Evolutionary conservation across 2,329 filamentous ascomycete species (phyloP).

Genomic region (Cytospora chrysosperma): DNA sequence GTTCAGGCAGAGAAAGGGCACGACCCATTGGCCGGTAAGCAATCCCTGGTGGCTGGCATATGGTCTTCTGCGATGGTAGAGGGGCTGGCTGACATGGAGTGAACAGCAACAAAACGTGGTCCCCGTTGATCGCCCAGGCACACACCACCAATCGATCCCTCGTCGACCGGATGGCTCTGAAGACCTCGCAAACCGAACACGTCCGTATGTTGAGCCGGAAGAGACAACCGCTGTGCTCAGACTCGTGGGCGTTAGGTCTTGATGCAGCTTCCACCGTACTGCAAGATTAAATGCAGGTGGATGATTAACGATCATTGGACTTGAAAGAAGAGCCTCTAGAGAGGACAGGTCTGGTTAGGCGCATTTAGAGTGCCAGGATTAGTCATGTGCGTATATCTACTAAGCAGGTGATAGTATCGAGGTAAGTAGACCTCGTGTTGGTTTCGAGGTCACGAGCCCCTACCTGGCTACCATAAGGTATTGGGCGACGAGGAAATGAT

Average conservation of each 20-base stretch:
- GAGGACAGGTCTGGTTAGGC: too few relatives aligned
- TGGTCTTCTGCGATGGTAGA: background rate
- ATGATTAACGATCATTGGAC: background rate
- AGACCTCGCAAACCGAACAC: slow-evolving; percentile 8
- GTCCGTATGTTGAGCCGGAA: slow-evolving; percentile 13
- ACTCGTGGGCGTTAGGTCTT: slow-evolving; percentile 8
- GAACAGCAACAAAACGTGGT: slow-evolving; percentile 19
- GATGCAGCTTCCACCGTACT: background rate
- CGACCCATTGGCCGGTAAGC: slow-evolving; percentile 20
- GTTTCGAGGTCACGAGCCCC: too few relatives aligned
- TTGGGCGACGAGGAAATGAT: too few relatives aligned
- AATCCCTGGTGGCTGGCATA: background rate
- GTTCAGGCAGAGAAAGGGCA: slow-evolving; percentile 5
- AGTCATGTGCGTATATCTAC: too few relatives aligned
- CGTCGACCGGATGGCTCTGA: slow-evolving; percentile 11
- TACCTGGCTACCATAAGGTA: too few relatives aligned
- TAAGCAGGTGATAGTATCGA: too few relatives aligned
- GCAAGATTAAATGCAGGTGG: background rate
- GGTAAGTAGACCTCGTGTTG: too few relatives aligned
- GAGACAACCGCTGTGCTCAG: slow-evolving; percentile 9
- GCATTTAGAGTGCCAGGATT: too few relatives aligned
- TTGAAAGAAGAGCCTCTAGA: too few relatives aligned
- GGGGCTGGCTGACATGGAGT: background rate
- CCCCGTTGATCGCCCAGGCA: slow-evolving; percentile 1
- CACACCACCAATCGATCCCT: background rate